Percentiles rank a stretch among this genome's conserved stretches.
phyloP scores from a whole-genome alignment of 2,329 filamentous ascomycete genomes.

The Sarocladium strictum region DNA sequence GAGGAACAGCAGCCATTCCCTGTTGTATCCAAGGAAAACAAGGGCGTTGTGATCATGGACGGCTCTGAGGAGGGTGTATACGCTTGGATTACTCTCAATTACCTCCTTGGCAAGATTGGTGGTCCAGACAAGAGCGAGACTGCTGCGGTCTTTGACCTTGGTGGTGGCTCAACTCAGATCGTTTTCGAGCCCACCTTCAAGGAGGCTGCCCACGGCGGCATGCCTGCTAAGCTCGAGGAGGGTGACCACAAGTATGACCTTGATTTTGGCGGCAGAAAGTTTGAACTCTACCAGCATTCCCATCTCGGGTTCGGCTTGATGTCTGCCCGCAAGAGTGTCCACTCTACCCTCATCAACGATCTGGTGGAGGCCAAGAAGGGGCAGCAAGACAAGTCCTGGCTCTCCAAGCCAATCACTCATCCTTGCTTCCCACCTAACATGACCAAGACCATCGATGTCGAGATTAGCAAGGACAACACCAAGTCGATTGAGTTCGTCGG shows the following conservation, averaged over 20 bases:
- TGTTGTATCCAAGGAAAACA: constrained; percentile 76
- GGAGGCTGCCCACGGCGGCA: constrained; percentile 62
- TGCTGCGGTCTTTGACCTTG: constrained; percentile 91
- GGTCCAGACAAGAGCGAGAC: constrained; percentile 84
- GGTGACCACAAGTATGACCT: constrained; percentile 96
- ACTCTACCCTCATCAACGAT: constrained; percentile 67
- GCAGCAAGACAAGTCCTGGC: constrained; percentile 53
- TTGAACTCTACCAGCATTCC: constrained; percentile 94
- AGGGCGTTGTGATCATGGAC: constrained; percentile 95
- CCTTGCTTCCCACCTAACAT: constrained; percentile 83
- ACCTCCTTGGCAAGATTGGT: constrained; percentile 95
- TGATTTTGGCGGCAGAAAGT: constrained; percentile 82
- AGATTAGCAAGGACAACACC: constrained; percentile 54
- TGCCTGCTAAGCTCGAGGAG: constrained; percentile 77
- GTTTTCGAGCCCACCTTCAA: constrained; percentile 96
- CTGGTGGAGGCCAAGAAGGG: constrained; percentile 56
- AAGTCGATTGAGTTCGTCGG: constrained; percentile 74
- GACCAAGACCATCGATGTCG: constrained; percentile 66
- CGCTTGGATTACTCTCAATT: constrained; percentile 99
- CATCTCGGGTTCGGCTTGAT: constrained; percentile 96
- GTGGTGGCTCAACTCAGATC: constrained; percentile 95
- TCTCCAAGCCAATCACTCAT: constrained; percentile 66
- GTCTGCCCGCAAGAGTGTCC: constrained; percentile 84
- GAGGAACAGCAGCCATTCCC: constrained; percentile 93
- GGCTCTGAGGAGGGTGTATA: constrained; percentile 96